Conservation (phyloP, 129 eudicot genomes). For the Flaveria linearis region DNA sequence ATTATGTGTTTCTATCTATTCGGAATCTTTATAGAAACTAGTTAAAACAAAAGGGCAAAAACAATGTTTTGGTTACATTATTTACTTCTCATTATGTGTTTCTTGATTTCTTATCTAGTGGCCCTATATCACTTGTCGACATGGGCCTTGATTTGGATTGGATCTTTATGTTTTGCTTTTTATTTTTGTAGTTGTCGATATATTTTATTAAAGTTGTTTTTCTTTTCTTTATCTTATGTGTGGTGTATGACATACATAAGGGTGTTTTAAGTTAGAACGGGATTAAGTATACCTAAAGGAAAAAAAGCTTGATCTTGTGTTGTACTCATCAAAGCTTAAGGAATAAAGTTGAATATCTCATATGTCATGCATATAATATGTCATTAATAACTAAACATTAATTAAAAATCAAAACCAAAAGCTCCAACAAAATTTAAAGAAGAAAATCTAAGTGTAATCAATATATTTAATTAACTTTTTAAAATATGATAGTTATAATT, state of each 20-base stretch:
- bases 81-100: slow-evolving; percentile 3
- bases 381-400: not conserved
- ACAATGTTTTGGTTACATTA: slow-evolving; percentile 17
- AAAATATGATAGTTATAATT: too few relatives aligned
- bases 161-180: slow-evolving; percentile 4
- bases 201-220: not conserved
- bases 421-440: not conserved
- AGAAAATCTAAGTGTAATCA: too few relatives aligned
- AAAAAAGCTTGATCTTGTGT: not conserved
- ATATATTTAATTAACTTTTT: too few relatives aligned
- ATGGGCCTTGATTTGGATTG: slow-evolving; percentile 10
- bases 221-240: not conserved
- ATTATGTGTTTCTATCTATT: not conserved
- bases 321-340: not conserved
- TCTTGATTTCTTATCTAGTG: slow-evolving; percentile 17
- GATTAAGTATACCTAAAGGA: not conserved
- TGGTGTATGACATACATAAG: not conserved
- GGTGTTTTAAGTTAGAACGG: not conserved
- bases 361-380: not conserved
- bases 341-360: not conserved
- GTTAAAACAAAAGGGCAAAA: slow-evolving; percentile 14
- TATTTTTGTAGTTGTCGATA: slow-evolving; percentile 5
- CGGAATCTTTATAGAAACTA: slow-evolving; percentile 2
- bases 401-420: not conserved
- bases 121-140: not conserved